Evolutionary conservation across 768 basidiomycete genomes (phyloP).

Genomic region (Sistotremastrum suecicum): DNA sequence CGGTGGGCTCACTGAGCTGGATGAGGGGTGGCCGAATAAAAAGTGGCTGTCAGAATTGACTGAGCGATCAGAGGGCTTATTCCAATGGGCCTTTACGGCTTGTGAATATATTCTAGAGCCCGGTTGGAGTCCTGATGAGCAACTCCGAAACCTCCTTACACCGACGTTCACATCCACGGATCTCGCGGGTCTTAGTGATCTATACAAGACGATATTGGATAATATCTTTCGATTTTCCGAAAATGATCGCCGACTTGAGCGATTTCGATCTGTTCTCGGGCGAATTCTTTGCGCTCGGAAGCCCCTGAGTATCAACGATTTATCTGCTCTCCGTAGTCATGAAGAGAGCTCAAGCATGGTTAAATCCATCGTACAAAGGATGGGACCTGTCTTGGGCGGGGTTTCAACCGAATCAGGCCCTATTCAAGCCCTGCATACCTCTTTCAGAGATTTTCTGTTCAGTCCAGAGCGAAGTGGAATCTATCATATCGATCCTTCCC

Average conservation of each 20-base stretch:
- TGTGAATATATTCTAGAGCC: not conserved
- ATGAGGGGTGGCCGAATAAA: too few relatives aligned
- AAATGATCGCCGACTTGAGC: too few relatives aligned
- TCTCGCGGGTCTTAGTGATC: not conserved
- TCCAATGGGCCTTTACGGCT: not conserved
- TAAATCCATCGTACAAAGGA: not conserved
- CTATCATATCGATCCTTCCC: too few relatives aligned
- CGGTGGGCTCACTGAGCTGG: too few relatives aligned
- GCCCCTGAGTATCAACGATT: not conserved
- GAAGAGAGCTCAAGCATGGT: not conserved
- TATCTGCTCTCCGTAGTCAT: not conserved
- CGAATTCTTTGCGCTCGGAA: not conserved
- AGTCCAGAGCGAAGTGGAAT: not conserved
- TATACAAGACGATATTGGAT: too few relatives aligned
- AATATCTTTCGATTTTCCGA: too few relatives aligned
- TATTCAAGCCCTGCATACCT: not conserved
- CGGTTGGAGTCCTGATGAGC: not conserved
- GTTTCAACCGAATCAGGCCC: not conserved
- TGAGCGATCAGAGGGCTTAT: not conserved
- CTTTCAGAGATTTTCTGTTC: not conserved
- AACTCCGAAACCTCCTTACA: too few relatives aligned
- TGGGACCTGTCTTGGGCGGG: not conserved
- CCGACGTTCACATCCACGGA: too few relatives aligned
- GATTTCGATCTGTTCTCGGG: too few relatives aligned
- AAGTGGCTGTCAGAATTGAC: not conserved